These are phyloP conservation scores for Ampelomyces quisqualis DNA, from an alignment of 2,329 filamentous ascomycete genomes.

Conservation along the genomic window DNA sequence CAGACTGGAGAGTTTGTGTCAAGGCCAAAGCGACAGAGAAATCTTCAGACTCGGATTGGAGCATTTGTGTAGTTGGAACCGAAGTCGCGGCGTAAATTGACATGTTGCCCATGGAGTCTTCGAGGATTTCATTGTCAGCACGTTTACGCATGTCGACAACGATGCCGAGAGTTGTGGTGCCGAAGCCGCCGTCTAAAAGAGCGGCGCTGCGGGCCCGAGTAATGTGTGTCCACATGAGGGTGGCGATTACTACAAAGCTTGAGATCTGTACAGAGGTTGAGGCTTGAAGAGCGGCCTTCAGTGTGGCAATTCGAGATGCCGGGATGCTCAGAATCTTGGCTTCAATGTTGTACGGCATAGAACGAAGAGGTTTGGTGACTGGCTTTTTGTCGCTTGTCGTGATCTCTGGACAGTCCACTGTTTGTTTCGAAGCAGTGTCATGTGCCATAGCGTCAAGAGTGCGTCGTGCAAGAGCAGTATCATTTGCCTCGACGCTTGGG, in stretches of 20 bases:
- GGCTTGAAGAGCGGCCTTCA: constrained; percentile 1
- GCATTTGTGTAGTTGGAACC: neutral
- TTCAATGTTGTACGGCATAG: neutral
- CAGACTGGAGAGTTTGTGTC: neutral
- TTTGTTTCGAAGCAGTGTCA: neutral
- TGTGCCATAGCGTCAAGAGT: constrained; percentile 1
- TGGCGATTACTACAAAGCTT: constrained; percentile 17
- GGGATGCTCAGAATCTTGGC: constrained; percentile 6
- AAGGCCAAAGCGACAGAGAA: neutral
- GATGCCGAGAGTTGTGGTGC: constrained; percentile 16
- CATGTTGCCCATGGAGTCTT: constrained; percentile 1
- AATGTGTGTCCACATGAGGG: constrained; percentile 23
- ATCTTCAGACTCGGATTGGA: neutral
- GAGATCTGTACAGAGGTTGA: constrained; percentile 5
- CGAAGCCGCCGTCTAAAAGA: neutral
- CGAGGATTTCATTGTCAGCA: constrained; percentile 2
- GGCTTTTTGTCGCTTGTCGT: neutral
- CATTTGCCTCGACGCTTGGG: neutral
- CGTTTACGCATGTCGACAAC: constrained; percentile 15
- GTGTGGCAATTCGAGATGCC: constrained; percentile 2
- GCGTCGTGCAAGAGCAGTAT: constrained; percentile 3
- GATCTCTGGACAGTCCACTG: neutral
- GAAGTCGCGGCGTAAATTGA: neutral
- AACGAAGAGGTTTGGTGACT: neutral
- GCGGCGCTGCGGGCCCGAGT: constrained; percentile 14